These are phyloP conservation scores for Phytophthora vignae DNA, from an alignment of 352 stramenopile genomes.

Conservation along the genomic window DNA sequence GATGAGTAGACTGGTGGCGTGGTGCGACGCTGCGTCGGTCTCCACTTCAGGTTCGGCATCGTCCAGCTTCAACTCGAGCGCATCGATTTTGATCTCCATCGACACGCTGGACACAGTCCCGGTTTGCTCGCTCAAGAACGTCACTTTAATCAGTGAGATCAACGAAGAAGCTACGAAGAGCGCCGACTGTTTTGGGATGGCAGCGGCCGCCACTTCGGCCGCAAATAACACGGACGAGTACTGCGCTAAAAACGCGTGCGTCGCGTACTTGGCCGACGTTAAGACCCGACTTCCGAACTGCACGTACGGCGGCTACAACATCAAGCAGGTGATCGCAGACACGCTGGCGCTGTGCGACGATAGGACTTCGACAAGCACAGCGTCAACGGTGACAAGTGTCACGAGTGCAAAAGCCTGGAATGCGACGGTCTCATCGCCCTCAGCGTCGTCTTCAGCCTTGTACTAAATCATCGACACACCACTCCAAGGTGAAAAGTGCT, in stretches of 20 bases:
- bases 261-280: slow-evolving; percentile 16
- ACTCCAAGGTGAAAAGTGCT: background rate
- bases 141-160: slow-evolving; percentile 11
- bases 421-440: slow-evolving; percentile 11
- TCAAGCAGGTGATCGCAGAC: slow-evolving; percentile 19
- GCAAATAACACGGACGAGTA: background rate
- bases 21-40: slow-evolving; percentile 7
- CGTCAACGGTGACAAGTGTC: background rate
- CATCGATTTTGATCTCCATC: background rate
- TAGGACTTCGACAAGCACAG: slow-evolving; percentile 2
- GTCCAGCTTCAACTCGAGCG: background rate
- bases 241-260: slow-evolving; percentile 17
- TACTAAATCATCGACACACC: slow-evolving; percentile 10
- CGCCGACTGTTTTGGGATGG: slow-evolving; percentile 27
- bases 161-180: slow-evolving; percentile 8
- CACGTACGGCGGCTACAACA: slow-evolving; percentile 21
- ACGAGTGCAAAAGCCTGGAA: background rate
- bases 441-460: background rate
- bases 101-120: slow-evolving; percentile 1
- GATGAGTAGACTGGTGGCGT: slow-evolving; percentile 1
- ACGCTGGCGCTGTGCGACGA: slow-evolving; percentile 14
- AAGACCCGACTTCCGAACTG: slow-evolving; percentile 18
- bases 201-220: background rate
- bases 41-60: slow-evolving; percentile 4
- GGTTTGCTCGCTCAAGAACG: slow-evolving; percentile 1